A percentile compares a stretch with the other conserved stretches of the same genome.
phyloP scores from a whole-genome alignment of 768 basidiomycete genomes.

The Macrolepiota fuliginosa region DNA sequence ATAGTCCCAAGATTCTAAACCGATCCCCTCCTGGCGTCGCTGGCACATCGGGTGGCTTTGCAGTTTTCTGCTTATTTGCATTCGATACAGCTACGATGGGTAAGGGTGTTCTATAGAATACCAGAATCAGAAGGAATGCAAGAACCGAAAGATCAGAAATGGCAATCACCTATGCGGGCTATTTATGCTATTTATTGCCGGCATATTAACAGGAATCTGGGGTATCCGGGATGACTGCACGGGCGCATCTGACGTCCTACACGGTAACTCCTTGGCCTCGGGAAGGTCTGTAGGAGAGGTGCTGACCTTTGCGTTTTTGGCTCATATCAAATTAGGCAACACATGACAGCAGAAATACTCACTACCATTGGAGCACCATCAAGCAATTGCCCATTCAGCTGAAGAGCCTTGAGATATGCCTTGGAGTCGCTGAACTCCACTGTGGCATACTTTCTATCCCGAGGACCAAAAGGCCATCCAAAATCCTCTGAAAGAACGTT shows the following conservation, averaged over 20 bases:
- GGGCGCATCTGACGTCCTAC: constrained; percentile 18
- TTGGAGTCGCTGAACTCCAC: constrained; percentile 38
- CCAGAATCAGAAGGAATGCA: neutral
- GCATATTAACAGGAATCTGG: neutral
- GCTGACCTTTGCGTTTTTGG: constrained; percentile 27
- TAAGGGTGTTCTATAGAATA: neutral
- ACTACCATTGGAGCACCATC: constrained; percentile 40
- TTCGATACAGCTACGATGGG: neutral
- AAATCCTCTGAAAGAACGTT: constrained; percentile 20
- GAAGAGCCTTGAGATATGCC: constrained; percentile 40
- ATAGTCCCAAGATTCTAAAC: constrained; percentile 27
- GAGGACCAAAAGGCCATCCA: constrained; percentile 17
- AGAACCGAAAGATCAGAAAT: constrained; percentile 2
- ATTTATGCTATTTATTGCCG: constrained; percentile 3
- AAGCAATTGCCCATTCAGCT: constrained; percentile 33
- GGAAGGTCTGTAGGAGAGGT: constrained; percentile 36
- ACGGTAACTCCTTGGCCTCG: constrained; percentile 32
- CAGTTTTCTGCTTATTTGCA: neutral
- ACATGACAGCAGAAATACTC: constrained; percentile 18
- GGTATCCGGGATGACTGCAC: neutral
- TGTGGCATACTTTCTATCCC: constrained; percentile 50
- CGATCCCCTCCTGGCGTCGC: constrained; percentile 20
- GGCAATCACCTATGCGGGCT: constrained; percentile 7
- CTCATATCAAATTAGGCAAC: neutral
- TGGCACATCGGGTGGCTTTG: constrained; percentile 1